Percentiles rank a stretch among this genome's conserved stretches.
These are phyloP conservation scores for Sporodiniella umbellata DNA, from an alignment of 371 early-diverging fungal species.

Conservation along the genomic window DNA sequence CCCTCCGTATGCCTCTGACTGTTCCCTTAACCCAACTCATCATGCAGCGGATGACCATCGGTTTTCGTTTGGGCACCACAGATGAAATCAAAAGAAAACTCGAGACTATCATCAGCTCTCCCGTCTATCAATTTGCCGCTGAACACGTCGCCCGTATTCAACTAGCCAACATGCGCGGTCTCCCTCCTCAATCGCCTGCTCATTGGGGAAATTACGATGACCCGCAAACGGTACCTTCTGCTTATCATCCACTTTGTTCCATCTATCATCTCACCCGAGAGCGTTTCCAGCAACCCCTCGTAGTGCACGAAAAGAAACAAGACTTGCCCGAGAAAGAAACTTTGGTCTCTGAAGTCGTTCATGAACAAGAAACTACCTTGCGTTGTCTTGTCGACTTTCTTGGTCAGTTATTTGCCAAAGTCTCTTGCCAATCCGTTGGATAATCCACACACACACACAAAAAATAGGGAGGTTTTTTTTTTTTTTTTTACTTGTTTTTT, in stretches of 20 bases:
- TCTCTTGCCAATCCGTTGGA: background rate
- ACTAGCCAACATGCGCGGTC: slow-evolving; percentile 30
- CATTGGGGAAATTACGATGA: slow-evolving; percentile 23
- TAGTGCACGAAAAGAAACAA: background rate
- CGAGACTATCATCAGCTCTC: slow-evolving; percentile 44
- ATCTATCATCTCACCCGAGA: slow-evolving; percentile 84
- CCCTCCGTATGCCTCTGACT: slow-evolving; percentile 61
- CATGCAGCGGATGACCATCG: slow-evolving; percentile 66
- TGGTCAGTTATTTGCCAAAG: background rate
- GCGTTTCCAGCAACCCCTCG: slow-evolving; percentile 36
- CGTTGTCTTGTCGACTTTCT: background rate
- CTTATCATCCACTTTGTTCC: slow-evolving; percentile 69
- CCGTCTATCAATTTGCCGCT: slow-evolving; percentile 22
- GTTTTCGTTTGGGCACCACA: slow-evolving; percentile 79
- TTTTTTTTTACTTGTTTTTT: too few species aligned
- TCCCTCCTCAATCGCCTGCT: slow-evolving; percentile 33
- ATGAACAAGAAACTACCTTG: slow-evolving; percentile 1
- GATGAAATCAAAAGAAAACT: slow-evolving; percentile 59
- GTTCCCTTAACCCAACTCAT: slow-evolving; percentile 64
- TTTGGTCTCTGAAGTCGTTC: background rate
- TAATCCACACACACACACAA: background rate
- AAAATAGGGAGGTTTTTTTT: too few species aligned
- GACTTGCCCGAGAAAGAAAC: background rate
- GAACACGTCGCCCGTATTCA: slow-evolving; percentile 12
- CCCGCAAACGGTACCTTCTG: slow-evolving; percentile 38